Conservation (phyloP, 768 basidiomycete species). For the Roridomyces roridus region DNA sequence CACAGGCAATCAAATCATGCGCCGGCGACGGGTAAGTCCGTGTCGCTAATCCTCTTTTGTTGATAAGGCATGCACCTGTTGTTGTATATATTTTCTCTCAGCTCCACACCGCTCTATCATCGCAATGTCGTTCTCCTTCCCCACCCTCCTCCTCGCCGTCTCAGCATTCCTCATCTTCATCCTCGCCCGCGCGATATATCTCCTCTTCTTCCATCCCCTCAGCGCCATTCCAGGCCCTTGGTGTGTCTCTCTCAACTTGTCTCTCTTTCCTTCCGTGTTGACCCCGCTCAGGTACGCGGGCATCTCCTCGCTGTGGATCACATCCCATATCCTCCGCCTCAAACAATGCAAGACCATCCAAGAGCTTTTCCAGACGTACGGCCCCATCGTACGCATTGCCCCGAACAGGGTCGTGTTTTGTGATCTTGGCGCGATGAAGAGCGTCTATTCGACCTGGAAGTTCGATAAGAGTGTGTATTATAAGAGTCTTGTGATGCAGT, state of each 20-base stretch:
- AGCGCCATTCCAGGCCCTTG: slow-evolving; percentile 79
- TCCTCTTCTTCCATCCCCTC: slow-evolving; percentile 70
- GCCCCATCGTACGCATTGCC: slow-evolving; percentile 76
- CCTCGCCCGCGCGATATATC: slow-evolving; percentile 43
- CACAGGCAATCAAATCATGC: too few relatives aligned
- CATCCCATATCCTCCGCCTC: slow-evolving; percentile 73
- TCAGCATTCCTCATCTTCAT: slow-evolving; percentile 35
- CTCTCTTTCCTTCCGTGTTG: not conserved
- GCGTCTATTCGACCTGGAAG: slow-evolving; percentile 77
- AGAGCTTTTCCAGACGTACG: slow-evolving; percentile 69
- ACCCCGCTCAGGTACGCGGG: slow-evolving; percentile 57
- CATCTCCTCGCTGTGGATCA: slow-evolving; percentile 74
- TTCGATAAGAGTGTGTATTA: slow-evolving; percentile 85
- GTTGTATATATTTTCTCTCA: too few relatives aligned
- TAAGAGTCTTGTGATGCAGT: slow-evolving; percentile 85
- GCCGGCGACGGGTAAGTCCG: too few relatives aligned
- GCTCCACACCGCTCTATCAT: too few relatives aligned
- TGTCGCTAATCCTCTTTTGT: too few relatives aligned
- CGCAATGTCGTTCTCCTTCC: slow-evolving; percentile 21
- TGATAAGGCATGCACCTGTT: too few relatives aligned
- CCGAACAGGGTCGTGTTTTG: slow-evolving; percentile 84
- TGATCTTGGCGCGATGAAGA: slow-evolving; percentile 71
- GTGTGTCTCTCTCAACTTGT: slow-evolving; percentile 28
- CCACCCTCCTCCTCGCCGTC: slow-evolving; percentile 21
- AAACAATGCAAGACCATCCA: slow-evolving; percentile 77